A percentile compares a stretch with the other conserved stretches of the same genome.
Conservation (phyloP, 768 basidiomycete genomes). For the Lentinula aciculospora region DNA sequence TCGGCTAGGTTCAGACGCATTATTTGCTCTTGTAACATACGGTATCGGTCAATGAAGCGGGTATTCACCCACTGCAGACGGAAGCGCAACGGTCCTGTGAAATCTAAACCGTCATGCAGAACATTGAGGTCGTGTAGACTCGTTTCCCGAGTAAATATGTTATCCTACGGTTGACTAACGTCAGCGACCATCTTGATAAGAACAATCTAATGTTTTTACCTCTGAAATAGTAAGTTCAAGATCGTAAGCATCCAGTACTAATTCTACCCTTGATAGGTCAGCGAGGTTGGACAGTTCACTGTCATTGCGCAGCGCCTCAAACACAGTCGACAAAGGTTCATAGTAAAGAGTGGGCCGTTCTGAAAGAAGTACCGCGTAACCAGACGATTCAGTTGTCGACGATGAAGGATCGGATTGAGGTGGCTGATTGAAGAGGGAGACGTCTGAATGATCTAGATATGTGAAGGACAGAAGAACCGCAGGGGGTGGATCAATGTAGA, state of each 20-base stretch:
- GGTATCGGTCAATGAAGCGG: slow-evolving; percentile 65
- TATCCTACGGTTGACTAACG: slow-evolving; percentile 45
- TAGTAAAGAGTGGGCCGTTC: slow-evolving; percentile 70
- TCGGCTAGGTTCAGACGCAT: slow-evolving; percentile 17
- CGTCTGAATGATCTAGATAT: slow-evolving; percentile 29
- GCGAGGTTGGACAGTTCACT: slow-evolving; percentile 40
- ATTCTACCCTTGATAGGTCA: slow-evolving; percentile 51
- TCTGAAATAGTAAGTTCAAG: slow-evolving; percentile 60
- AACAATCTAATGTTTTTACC: slow-evolving; percentile 30
- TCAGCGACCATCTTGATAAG: not conserved
- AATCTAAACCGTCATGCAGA: slow-evolving; percentile 59
- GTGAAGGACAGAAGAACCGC: slow-evolving; percentile 51
- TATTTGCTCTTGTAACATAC: slow-evolving; percentile 55
- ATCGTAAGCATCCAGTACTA: slow-evolving; percentile 68
- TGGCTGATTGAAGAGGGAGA: slow-evolving; percentile 56
- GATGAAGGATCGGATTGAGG: slow-evolving; percentile 20
- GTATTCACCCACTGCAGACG: slow-evolving; percentile 41
- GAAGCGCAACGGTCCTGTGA: slow-evolving; percentile 59
- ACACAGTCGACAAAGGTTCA: slow-evolving; percentile 64
- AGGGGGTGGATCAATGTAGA: slow-evolving; percentile 73
- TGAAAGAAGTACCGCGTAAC: slow-evolving; percentile 47
- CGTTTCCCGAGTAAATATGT: slow-evolving; percentile 60
- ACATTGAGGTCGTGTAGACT: slow-evolving; percentile 69
- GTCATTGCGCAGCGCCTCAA: slow-evolving; percentile 68
- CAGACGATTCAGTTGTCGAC: slow-evolving; percentile 9